phyloP scores from a whole-genome alignment of 2,329 filamentous ascomycete species.

The Grosmannia huntii region DNA sequence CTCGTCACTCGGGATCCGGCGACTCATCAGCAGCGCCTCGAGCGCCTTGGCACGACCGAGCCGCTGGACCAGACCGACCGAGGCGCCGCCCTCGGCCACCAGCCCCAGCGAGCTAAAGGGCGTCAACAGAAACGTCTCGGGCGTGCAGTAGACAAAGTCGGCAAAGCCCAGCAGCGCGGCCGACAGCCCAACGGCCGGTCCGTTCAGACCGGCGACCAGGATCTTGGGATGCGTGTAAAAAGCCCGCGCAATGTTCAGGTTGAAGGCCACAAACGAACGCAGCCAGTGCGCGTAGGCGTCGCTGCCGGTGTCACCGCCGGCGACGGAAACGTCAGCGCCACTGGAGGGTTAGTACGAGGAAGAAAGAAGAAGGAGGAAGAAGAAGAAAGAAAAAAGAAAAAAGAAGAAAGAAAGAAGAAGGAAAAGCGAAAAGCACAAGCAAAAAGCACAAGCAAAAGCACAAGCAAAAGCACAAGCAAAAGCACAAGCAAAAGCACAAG shows the following conservation, averaged over 20 bases:
- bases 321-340: constrained; percentile 62
- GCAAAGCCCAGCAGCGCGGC: constrained; percentile 73
- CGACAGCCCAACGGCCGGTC: constrained; percentile 76
- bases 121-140: constrained; percentile 73
- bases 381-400: not conserved
- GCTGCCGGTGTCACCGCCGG: constrained; percentile 18
- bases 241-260: constrained; percentile 77
- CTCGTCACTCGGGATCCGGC: constrained; percentile 59
- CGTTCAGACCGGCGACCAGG: constrained; percentile 82
- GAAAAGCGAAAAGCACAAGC: not conserved
- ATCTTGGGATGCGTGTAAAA: constrained; percentile 94
- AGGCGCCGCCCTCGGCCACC: constrained; percentile 78
- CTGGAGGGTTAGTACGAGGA: constrained; percentile 26
- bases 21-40: constrained; percentile 87
- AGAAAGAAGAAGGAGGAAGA: not conserved
- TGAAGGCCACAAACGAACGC: constrained; percentile 64
- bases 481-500: no score
- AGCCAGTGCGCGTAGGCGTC: constrained; percentile 45
- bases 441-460: not conserved
- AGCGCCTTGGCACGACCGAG: constrained; percentile 74
- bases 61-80: constrained; percentile 63
- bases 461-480: not conserved
- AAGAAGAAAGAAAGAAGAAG: not conserved
- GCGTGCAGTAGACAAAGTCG: constrained; percentile 84
- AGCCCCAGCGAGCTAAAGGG: constrained; percentile 85